These are phyloP conservation scores for Nemania sp. DNA, from an alignment of 2,329 filamentous ascomycete species.

Conservation along the genomic window DNA sequence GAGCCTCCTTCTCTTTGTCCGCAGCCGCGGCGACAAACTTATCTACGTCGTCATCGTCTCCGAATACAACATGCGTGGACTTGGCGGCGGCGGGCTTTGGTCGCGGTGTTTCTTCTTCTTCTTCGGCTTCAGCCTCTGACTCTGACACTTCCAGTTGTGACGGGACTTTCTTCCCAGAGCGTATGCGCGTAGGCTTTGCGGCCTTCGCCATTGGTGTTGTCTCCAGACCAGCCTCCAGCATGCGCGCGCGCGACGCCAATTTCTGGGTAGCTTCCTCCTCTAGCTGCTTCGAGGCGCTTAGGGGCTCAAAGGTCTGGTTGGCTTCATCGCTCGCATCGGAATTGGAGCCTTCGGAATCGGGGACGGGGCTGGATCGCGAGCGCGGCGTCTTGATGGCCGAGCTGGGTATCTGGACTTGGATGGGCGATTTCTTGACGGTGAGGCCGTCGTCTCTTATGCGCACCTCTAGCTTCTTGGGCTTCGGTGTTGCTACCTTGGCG, in stretches of 20 bases:
- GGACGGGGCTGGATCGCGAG: slow-evolving; percentile 35
- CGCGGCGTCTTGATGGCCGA: slow-evolving; percentile 39
- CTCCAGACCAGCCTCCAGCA: slow-evolving; percentile 37
- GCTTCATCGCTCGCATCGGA: slow-evolving; percentile 27
- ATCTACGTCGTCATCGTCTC: slow-evolving; percentile 51
- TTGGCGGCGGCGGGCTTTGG: slow-evolving; percentile 43
- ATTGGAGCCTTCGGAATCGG: slow-evolving; percentile 43
- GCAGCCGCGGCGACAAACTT: slow-evolving; percentile 49
- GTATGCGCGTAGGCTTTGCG: slow-evolving; percentile 44
- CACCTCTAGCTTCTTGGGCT: slow-evolving; percentile 44
- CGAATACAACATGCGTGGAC: slow-evolving; percentile 50
- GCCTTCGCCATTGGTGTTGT: slow-evolving; percentile 38
- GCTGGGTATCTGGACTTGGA: slow-evolving; percentile 47
- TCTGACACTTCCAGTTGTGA: slow-evolving; percentile 13
- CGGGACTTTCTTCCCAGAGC: slow-evolving; percentile 42
- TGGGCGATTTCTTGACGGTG: slow-evolving; percentile 34
- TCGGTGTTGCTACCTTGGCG: slow-evolving; percentile 34
- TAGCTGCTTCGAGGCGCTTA: slow-evolving; percentile 49
- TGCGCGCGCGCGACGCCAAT: slow-evolving; percentile 41
- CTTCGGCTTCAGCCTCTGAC: slow-evolving; percentile 35
- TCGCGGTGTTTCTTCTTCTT: slow-evolving; percentile 32
- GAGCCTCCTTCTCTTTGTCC: slow-evolving; percentile 29
- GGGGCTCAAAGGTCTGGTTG: slow-evolving; percentile 37
- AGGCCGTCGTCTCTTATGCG: slow-evolving; percentile 42
- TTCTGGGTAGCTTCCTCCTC: slow-evolving; percentile 50